These are phyloP conservation scores for Trichoderma harzianum DNA, from an alignment of 2,329 filamentous ascomycete genomes.

Conservation along the genomic window DNA sequence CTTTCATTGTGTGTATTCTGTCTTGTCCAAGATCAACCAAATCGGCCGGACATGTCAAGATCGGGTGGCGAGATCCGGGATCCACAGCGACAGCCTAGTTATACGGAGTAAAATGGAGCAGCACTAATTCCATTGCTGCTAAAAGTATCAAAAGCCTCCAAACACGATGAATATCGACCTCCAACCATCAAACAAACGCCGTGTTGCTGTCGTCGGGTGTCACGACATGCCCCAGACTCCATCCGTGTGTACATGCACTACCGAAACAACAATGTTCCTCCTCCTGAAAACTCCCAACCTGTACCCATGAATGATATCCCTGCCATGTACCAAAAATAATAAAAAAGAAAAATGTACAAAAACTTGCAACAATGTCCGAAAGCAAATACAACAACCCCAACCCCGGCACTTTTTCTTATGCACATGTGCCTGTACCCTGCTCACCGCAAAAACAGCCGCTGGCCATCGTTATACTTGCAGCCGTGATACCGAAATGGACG, in stretches of 20 bases:
- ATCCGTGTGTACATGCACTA: background rate
- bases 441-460: background rate
- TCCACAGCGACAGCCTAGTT: constrained; percentile 1
- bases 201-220: background rate
- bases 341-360: background rate
- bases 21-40: background rate
- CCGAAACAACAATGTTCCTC: background rate
- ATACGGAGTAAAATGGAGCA: background rate
- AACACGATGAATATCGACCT: background rate
- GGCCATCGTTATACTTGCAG: background rate
- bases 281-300: background rate
- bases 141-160: background rate
- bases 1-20: background rate
- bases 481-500: background rate
- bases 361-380: background rate
- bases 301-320: background rate
- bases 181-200: background rate
- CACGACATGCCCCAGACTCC: background rate
- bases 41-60: background rate
- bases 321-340: background rate
- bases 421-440: background rate
- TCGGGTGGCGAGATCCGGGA: constrained; percentile 11
- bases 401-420: background rate
- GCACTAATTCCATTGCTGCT: background rate
- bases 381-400: background rate